Evolutionary conservation across 768 basidiomycete species (phyloP), one percentile per base, ranked within the genome.

Genomic region (Sutorius australiensis): DNA sequence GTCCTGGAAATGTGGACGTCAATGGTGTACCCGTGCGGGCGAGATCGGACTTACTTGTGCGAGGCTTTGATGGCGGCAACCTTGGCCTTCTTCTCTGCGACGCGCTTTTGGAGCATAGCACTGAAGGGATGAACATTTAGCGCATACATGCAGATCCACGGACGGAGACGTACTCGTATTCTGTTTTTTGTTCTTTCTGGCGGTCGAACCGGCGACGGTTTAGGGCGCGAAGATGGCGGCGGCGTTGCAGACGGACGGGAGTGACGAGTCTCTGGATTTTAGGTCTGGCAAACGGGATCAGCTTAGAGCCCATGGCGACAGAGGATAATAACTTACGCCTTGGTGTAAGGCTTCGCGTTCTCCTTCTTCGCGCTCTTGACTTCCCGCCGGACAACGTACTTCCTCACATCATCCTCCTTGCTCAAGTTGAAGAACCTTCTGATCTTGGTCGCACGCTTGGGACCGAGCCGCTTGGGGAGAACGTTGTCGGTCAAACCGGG

Each of bases 241-340:
- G 89, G 74, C 94, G 91, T 76, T 99, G 95, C 68, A 98, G 89
- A 67, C 94, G 91, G 67, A 90, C 68, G 63, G 95, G 95, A 43
- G 94, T 98, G 63, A 98, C 94, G 55, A 98, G 84, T 67, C 95
- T 85, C 76, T 97, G 93, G 72, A 98, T 97, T 80, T 95, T 95
- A 67, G 95, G 93, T 64, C 92, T 92, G 50, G 17, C 21, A 38
- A 37, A 47, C 28, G 30, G 30, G 34, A 19, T 61, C n/a, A 60
- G 44, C 2, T n/a, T 31, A 16, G 13, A 12, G 21, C n/a, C 12
- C 6, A 21, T 5, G 28, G 41, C 6, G 27, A 11, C 27, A 1
- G 19, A 14, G 33, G 7, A 14, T 51, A 4, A 13, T 4, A 7
- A 86, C 87, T 72, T 68, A 93, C 89, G 95, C 92, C 80, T 99